Base-by-base conservation (phyloP, 331 rosid species). In the Malus hybrid region DNA sequence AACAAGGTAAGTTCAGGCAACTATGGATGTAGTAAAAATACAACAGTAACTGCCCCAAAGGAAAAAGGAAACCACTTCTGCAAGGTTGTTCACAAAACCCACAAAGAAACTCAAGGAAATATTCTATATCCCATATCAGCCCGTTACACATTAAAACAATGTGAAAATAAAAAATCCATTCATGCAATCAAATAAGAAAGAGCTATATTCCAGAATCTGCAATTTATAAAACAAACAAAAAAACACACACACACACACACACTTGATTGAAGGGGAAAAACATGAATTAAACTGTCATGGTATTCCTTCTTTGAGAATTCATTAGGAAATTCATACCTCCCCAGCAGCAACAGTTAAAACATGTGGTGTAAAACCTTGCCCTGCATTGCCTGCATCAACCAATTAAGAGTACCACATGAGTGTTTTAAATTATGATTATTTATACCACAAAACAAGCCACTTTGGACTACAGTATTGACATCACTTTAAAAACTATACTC, bases 291-390 rank as follows among this genome's bases (percentile, higher is more conserved):
- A 61, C 66, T 61, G 66, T 28, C 66, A 5, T 5, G 9, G 18
- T 61, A 22, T 61, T 61, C 18, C 66, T 61, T 15, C 34, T 13
- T 61, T 27, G n/a, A 61, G 66, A 27, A 28, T 61, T 27, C 29
- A 62, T 27, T 62, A 28, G 67, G 67, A 64, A 75, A 76, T 56
- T 61, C 83, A 77, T 91, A 93, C 98, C 98, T 91, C 98, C 59
- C 96, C 97, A 70, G 97, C 90, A 70, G 89, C 83, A 31, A 91
- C 96, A 69, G 78, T 63, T 72, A 93, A 82, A 55, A 93, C 93
- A 86, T 93, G 90, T 5, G 96, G 93, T 27, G 91, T 86, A 78
- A 93, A 93, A 31, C 94, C 90, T 85, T 89, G 97, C 60, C 94
- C 98, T 57, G 87, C 80, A 85, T 88, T 88, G 82, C 97, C 97